Evolutionary conservation across 164 flowering plant species (phyloP).

Genomic region (Euptelea pleiosperma): DNA sequence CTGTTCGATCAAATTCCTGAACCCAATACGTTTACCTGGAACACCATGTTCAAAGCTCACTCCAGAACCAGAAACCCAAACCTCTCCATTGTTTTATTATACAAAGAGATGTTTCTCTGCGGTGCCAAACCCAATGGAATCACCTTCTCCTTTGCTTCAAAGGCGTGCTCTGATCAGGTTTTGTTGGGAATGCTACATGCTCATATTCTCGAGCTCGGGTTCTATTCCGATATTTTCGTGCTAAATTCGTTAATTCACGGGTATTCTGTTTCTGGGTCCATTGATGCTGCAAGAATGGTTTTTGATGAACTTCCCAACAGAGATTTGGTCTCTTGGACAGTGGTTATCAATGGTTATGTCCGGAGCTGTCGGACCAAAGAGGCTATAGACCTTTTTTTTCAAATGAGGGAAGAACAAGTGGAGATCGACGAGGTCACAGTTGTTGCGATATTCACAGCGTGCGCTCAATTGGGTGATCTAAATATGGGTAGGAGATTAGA

Average conservation of each 20-base stretch:
- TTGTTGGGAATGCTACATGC: constrained; percentile 9
- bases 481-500: constrained; percentile 15
- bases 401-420: constrained; percentile 11
- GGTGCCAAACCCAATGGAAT: constrained; percentile 14
- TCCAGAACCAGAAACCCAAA: neutral
- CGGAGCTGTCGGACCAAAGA: constrained; percentile 8
- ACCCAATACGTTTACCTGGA: constrained; percentile 14
- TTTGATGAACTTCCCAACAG: constrained; percentile 16
- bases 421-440: constrained; percentile 13
- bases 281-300: constrained; percentile 5
- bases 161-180: constrained; percentile 6
- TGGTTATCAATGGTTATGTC: constrained; percentile 13
- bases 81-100: constrained; percentile 3
- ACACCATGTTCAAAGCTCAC: constrained; percentile 12
- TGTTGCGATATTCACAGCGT: constrained; percentile 15
- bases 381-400: constrained; percentile 19
- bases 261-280: constrained; percentile 12
- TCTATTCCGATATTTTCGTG: constrained; percentile 13
- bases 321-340: constrained; percentile 22
- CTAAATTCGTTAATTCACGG: constrained; percentile 11
- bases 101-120: constrained; percentile 8
- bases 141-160: constrained; percentile 13
- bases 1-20: constrained; percentile 11
- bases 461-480: constrained; percentile 20
- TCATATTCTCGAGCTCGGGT: constrained; percentile 12